These are phyloP conservation scores for Sarocladium oryzae DNA, from an alignment of 2,329 filamentous ascomycete species.

Conservation along the genomic window DNA sequence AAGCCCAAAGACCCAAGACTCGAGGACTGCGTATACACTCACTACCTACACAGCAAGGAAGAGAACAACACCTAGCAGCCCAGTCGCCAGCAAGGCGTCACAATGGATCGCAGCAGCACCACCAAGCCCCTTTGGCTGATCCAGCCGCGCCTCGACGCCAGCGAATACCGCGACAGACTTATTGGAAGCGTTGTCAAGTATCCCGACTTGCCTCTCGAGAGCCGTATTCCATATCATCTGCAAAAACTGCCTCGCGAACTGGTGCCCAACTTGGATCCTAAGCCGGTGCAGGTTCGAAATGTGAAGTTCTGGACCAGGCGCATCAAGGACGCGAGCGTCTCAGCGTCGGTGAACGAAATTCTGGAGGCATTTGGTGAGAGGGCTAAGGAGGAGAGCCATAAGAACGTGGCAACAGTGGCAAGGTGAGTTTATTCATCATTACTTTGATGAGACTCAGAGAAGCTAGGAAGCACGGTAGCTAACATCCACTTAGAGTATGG, in stretches of 20 bases:
- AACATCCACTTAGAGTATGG: conserved; percentile 16
- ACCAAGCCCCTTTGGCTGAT: conserved; percentile 23
- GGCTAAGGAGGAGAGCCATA: conserved; percentile 15
- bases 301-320: conserved; percentile 21
- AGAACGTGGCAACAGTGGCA: conserved; percentile 20
- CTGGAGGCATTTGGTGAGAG: conserved; percentile 20
- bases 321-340: conserved; percentile 19
- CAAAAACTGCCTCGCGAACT: conserved; percentile 18
- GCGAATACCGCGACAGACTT: conserved; percentile 22
- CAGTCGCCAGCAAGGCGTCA: not conserved
- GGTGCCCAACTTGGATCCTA: conserved; percentile 20
- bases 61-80: not conserved
- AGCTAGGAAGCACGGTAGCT: too few species aligned
- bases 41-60: not conserved
- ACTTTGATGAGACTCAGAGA: too few species aligned
- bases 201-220: conserved; percentile 20
- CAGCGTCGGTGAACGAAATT: conserved; percentile 20
- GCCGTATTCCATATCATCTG: conserved; percentile 19
- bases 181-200: conserved; percentile 24
- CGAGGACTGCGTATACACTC: not conserved
- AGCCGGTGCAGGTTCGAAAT: conserved; percentile 21
- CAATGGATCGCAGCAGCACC: conserved; percentile 8
- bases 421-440: conserved; percentile 9
- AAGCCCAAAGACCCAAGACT: not conserved
- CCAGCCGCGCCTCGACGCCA: conserved; percentile 21